Conservation (phyloP, 345 rosid species). For the Microthlaspi erraticum region DNA sequence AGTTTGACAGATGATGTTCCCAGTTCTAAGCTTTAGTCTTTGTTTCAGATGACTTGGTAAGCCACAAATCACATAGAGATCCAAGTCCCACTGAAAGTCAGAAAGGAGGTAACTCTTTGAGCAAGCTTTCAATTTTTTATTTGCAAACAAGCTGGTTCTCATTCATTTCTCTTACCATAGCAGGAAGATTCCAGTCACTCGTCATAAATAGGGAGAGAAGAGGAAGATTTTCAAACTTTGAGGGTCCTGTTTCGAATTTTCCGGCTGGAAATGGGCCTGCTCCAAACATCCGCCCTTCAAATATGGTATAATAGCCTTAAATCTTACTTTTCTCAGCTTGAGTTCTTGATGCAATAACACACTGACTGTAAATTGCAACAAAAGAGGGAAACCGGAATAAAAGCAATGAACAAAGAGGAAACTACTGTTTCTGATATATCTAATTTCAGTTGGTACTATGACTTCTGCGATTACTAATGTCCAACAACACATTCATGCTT, state of each 20-base stretch:
- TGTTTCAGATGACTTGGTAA: constrained; percentile 68
- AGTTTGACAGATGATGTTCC: constrained; percentile 19
- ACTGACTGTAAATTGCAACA: constrained; percentile 26
- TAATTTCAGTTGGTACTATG: background rate
- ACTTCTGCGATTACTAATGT: constrained; percentile 15
- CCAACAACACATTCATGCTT: constrained; percentile 1
- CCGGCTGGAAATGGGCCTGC: constrained; percentile 52
- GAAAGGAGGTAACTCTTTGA: constrained; percentile 68
- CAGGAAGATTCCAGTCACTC: constrained; percentile 74
- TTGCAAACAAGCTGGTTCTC: constrained; percentile 24
- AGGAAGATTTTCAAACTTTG: constrained; percentile 64
- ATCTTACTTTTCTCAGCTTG: background rate
- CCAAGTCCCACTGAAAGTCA: constrained; percentile 55
- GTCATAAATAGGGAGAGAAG: constrained; percentile 75
- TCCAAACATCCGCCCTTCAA: constrained; percentile 53
- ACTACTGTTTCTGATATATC: background rate
- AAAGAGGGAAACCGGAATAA: background rate
- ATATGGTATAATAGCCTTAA: constrained; percentile 49
- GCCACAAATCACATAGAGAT: constrained; percentile 62
- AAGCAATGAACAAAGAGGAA: constrained; percentile 3
- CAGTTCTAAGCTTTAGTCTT: constrained; percentile 31
- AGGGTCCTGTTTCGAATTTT: constrained; percentile 54
- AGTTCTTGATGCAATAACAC: constrained; percentile 26
- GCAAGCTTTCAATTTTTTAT: constrained; percentile 23
- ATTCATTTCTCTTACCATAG: constrained; percentile 28